Evolutionary conservation across 306 rosid species (phyloP).

Genomic region (Sesbania bispinosa): DNA sequence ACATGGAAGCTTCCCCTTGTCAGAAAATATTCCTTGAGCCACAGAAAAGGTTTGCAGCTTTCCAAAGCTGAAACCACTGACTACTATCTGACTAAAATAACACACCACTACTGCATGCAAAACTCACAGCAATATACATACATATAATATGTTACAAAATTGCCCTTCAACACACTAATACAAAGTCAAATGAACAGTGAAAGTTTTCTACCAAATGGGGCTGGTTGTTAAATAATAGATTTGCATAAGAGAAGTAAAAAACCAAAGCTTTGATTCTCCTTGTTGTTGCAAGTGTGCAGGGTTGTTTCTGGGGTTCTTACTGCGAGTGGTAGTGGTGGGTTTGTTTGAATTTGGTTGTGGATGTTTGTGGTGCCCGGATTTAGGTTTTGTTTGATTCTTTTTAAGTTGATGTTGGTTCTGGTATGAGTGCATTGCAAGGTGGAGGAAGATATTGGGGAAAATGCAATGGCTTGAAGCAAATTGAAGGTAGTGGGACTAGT

Average conservation of each 20-base stretch:
- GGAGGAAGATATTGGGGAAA: constrained; percentile 34
- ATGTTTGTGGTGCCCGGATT: constrained; percentile 31
- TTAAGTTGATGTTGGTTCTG: neutral
- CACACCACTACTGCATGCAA: no score
- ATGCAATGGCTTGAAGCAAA: constrained; percentile 42
- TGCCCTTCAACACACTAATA: no score
- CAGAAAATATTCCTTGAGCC: no score
- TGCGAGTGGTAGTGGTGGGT: neutral
- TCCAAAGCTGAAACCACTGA: no score
- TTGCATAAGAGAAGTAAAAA: neutral
- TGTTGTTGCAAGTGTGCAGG: neutral
- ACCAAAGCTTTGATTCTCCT: neutral
- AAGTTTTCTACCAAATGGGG: no score
- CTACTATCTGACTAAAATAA: no score
- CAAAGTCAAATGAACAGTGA: no score
- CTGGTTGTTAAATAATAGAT: no score
- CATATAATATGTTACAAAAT: no score
- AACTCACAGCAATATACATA: no score
- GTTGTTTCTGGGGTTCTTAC: neutral
- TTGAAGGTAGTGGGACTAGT: constrained; percentile 9
- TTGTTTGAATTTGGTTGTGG: constrained; percentile 26
- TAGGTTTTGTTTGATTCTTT: constrained; percentile 40
- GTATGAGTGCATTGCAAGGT: constrained; percentile 41
- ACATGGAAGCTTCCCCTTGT: no score
- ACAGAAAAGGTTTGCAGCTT: no score